A percentile compares a stretch with the other conserved stretches of the same genome.
These are phyloP conservation scores for Pyrrhoderma noxium DNA, from an alignment of 1,284 basidiomycete species.

Conservation along the genomic window DNA sequence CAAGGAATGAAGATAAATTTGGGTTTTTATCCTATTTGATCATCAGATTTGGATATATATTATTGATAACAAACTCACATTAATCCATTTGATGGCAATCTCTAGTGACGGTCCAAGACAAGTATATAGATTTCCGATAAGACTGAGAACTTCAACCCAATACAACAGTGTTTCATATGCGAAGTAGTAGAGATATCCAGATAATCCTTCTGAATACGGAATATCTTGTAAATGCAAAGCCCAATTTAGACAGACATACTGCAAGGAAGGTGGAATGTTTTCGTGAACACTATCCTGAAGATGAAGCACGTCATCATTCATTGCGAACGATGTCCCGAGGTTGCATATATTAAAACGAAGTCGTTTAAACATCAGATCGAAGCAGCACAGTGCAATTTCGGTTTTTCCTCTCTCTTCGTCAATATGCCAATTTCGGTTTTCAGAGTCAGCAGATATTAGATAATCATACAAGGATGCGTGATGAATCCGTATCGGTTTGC, in stretches of 20 bases:
- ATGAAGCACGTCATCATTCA: slow-evolving; percentile 23
- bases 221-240: neutral
- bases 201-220: neutral
- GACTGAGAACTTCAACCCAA: slow-evolving; percentile 3
- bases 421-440: neutral
- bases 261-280: neutral
- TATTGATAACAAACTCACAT: too few species aligned
- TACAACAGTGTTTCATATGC: neutral
- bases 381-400: neutral
- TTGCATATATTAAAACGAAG: slow-evolving; percentile 32
- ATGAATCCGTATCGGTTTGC: too few species aligned
- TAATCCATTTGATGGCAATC: too few species aligned
- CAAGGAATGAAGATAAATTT: too few species aligned
- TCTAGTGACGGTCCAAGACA: too few species aligned
- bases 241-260: slow-evolving; percentile 5
- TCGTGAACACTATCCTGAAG: slow-evolving; percentile 3
- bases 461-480: neutral
- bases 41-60: too few species aligned
- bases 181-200: neutral
- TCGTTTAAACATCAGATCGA: neutral
- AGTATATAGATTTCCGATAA: neutral
- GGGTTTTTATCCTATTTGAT: too few species aligned
- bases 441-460: neutral
- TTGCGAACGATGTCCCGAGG: slow-evolving; percentile 24
- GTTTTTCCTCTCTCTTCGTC: too few species aligned